These are phyloP conservation scores for Solioccasus polychromus DNA, from an alignment of 768 basidiomycete genomes.

Conservation along the genomic window DNA sequence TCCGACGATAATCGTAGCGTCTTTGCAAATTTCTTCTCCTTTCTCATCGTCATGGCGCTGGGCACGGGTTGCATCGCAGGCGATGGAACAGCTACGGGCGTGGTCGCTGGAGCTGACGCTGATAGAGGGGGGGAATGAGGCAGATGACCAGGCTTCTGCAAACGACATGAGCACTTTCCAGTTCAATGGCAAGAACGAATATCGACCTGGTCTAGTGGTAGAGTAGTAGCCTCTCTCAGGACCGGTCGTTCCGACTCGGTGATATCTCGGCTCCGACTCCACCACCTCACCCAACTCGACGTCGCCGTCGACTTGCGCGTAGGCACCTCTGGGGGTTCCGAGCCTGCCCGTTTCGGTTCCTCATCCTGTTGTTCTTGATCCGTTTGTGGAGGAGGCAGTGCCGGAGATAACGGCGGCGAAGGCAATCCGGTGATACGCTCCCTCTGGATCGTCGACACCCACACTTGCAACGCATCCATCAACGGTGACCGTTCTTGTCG, in stretches of 20 bases:
- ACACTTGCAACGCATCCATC: conserved; percentile 67
- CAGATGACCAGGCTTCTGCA: conserved; percentile 12
- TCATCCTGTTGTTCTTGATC: conserved; percentile 27
- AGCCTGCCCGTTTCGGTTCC: conserved; percentile 35
- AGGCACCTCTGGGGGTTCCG: conserved; percentile 37
- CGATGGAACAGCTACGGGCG: conserved; percentile 31
- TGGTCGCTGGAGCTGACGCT: conserved; percentile 47
- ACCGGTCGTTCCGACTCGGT: conserved; percentile 18
- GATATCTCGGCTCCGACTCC: conserved; percentile 59
- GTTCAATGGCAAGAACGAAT: background rate
- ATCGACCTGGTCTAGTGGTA: conserved; percentile 25
- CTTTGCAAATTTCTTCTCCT: conserved; percentile 74
- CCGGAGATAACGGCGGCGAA: conserved; percentile 6
- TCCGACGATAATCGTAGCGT: conserved; percentile 91
- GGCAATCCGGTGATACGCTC: conserved; percentile 19
- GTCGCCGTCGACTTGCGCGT: conserved; percentile 48
- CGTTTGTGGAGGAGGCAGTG: conserved; percentile 13
- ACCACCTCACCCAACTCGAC: conserved; percentile 83
- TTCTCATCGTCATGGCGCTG: conserved; percentile 5
- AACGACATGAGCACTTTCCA: conserved; percentile 1
- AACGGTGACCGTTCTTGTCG: conserved; percentile 71
- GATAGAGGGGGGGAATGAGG: conserved; percentile 22
- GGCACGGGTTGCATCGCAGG: conserved; percentile 29
- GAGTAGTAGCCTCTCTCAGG: conserved; percentile 23
- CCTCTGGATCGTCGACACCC: conserved; percentile 39